Base-by-base conservation (phyloP, 352 stramenopile species). In the Phytopythium helicoides region DNA sequence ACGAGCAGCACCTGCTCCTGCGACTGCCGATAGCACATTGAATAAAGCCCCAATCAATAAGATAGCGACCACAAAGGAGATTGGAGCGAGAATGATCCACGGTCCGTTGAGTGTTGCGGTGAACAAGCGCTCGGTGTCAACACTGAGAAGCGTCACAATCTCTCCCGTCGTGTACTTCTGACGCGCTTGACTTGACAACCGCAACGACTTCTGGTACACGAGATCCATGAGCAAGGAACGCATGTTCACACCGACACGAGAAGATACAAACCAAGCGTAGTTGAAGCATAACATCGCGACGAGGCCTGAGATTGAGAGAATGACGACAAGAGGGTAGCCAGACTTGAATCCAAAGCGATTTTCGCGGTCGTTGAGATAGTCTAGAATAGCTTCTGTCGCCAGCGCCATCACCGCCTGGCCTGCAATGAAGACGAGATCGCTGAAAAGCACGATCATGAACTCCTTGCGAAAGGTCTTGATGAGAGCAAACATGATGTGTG, bases 171-270 rank as follows among this genome's bases (percentile, higher is more conserved):
- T 75, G 53, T 73, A 69, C 6, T 47, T 16, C 40, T 69, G 64
- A 5, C 64, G 64, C n/a, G 48, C 71, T 57, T 26, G 81, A 45
- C 34, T 86, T 9, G 38, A 96, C 33, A 54, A 77, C 47, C 44
- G 81, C 76, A 96, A 21, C 67, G 85, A 52, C 45, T 80, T 80
- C 18, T 62, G 49, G 33, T 73, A 80, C 8, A 80, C 70, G 10
- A 58, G 31, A 22, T 72, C 62, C 70, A 81, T 77, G 3, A 62
- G 46, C 22, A 77, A 54, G n/a, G 58, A 47, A 9, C 68, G 70
- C 46, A 70, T 65, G 33, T 81, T 77, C 16, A 63, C 52, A 6
- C 70, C 70, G 0, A 72, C 52, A 28, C 68, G 64, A 3, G 61
- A 70, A 3, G 68, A 58, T 10, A 74, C 23, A 47, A 71, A 75